These are phyloP conservation scores for Candida cerambycidarum DNA, from an alignment of 805 yeast genomes.

Conservation along the genomic window DNA sequence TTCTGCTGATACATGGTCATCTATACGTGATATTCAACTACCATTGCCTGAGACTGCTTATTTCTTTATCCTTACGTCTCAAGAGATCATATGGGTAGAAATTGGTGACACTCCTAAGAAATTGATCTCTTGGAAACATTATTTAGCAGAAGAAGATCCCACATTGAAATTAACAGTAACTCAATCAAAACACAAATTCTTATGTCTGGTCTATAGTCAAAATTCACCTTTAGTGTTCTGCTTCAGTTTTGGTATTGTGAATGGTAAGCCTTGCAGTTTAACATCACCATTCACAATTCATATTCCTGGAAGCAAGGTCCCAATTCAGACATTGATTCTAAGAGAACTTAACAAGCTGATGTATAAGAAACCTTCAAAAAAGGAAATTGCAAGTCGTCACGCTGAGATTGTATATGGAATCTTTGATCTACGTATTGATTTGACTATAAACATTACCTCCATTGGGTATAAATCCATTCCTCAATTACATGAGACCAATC, in stretches of 20 bases:
- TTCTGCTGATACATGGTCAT: slow-evolving; percentile 55
- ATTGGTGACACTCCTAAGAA: slow-evolving; percentile 33
- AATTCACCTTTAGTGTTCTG: slow-evolving; percentile 29
- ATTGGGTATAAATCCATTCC: slow-evolving; percentile 9
- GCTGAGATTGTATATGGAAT: slow-evolving; percentile 1
- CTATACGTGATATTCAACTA: slow-evolving; percentile 42
- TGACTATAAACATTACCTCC: slow-evolving; percentile 9
- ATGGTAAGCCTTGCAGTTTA: slow-evolving; percentile 28
- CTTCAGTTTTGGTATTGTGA: slow-evolving; percentile 30
- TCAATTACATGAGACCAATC: neutral
- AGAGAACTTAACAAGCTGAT: slow-evolving; percentile 7
- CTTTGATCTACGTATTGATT: slow-evolving; percentile 12
- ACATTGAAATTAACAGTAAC: slow-evolving; percentile 44
- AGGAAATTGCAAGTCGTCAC: neutral
- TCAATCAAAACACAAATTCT: slow-evolving; percentile 18
- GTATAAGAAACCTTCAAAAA: neutral
- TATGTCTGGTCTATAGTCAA: slow-evolving; percentile 29
- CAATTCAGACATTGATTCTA: slow-evolving; percentile 9
- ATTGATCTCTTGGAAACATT: slow-evolving; percentile 73
- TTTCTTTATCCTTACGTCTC: slow-evolving; percentile 61
- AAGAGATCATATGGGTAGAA: slow-evolving; percentile 55
- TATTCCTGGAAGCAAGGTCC: slow-evolving; percentile 12
- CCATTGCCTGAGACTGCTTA: slow-evolving; percentile 20
- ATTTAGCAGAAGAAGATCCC: slow-evolving; percentile 52
- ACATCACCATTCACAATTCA: slow-evolving; percentile 13